Evolutionary conservation across 1,284 basidiomycete genomes (phyloP), one percentile per base, ranked within the genome.

Genomic region (Cystobasidium pallidum): DNA sequence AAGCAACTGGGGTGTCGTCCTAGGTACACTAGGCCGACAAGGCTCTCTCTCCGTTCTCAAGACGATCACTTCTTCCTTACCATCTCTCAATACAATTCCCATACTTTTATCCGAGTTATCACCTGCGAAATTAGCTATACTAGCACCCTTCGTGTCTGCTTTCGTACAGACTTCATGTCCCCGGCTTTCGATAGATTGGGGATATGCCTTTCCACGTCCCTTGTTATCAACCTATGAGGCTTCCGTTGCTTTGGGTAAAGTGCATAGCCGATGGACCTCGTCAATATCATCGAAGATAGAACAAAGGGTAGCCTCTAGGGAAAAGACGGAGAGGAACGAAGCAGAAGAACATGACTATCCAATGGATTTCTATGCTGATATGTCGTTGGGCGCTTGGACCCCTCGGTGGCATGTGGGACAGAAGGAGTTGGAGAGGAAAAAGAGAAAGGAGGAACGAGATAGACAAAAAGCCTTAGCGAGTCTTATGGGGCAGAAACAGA

Each of bases 111-210:
- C 95, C 4, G 96, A 99, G 80, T 85, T 99, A 17, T 96, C 94
- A 0, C 96, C 96, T 0, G 88, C 91, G 11, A 99, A 99, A 81
- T 86, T 99, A 32, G 85, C 89, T 1, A 83, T 98, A 2, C 92
- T 99, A 80, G 85, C 87, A 0, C 78, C 79, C 26, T 85, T 92
- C 76, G 86, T 98, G 71, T 88, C 90, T 3, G 88, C 90, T 0
- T 97, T 97, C 79, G 88, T 98, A 24, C 95, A 98, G 80, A 98
- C 95, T 1, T 92, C 92, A 0, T 98, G 95, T 82, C 95, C 95
- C 1, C 87, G 95, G 17, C 82, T 99, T 62, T 94, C 92, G 7
- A 99, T 99, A 74, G 96, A 99, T 80, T 99, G 96, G 96, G 94
- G 94, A 1, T 94, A 94, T 78, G 95, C 95, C 0, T 99, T 99